phyloP scores from a whole-genome alignment of 108 stramenopile species.

The Parietichytrium sp. region DNA sequence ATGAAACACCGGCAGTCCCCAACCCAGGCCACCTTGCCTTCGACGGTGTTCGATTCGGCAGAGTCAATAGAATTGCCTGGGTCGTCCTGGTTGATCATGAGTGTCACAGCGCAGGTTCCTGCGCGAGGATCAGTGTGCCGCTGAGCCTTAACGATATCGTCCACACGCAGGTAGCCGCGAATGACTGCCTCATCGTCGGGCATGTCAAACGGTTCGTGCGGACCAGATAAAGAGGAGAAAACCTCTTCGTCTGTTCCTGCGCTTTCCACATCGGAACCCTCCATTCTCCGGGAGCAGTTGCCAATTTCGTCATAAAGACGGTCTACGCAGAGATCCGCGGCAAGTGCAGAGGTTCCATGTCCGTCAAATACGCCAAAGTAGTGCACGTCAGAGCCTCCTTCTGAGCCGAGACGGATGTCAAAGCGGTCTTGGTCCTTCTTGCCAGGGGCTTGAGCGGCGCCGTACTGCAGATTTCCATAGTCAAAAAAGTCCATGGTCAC shows the following conservation, averaged over 20 bases:
- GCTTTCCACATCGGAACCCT: constrained; percentile 9
- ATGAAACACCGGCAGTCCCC: constrained; percentile 25
- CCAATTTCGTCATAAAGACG: background rate
- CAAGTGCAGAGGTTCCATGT: constrained; percentile 24
- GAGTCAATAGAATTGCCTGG: background rate
- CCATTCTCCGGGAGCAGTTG: background rate
- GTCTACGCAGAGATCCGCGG: background rate
- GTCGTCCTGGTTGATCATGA: background rate
- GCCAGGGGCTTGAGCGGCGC: constrained; percentile 33
- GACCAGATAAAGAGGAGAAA: background rate
- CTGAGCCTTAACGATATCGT: background rate
- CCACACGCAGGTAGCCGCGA: background rate
- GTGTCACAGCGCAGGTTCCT: constrained; percentile 29
- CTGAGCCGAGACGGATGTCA: constrained; percentile 20
- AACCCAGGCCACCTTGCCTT: constrained; percentile 14
- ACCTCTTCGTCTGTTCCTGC: constrained; percentile 6
- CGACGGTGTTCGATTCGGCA: background rate
- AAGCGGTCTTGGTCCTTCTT: constrained; percentile 35
- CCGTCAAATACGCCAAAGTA: constrained; percentile 35
- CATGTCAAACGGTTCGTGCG: background rate
- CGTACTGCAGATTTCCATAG: background rate
- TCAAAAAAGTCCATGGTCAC: background rate
- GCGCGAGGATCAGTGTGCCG: constrained; percentile 32
- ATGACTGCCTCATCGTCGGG: constrained; percentile 30
- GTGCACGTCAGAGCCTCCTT: constrained; percentile 21